Evolutionary conservation across 192 early-diverging fungal genomes (phyloP).

Genomic region (Kickxella alabastrina): DNA sequence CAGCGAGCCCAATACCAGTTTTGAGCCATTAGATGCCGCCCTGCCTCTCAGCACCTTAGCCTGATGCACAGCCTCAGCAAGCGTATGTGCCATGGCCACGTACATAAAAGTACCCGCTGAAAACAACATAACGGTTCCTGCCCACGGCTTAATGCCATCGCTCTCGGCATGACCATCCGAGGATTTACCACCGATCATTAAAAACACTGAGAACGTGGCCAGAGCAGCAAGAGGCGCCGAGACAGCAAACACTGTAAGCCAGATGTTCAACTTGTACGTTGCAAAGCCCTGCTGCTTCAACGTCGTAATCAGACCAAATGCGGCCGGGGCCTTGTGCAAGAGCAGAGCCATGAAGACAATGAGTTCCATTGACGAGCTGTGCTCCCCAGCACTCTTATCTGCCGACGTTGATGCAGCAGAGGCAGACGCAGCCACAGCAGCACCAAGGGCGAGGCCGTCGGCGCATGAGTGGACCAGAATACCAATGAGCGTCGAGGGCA

Average conservation of each 20-base stretch:
- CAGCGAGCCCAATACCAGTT: conserved; percentile 22
- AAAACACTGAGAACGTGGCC: conserved; percentile 43
- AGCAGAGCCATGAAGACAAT: conserved; percentile 94
- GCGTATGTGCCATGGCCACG: conserved; percentile 82
- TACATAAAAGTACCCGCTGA: conserved; percentile 90
- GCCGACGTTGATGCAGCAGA: conserved; percentile 12
- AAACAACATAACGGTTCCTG: conserved; percentile 68
- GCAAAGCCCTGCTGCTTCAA: conserved; percentile 72
- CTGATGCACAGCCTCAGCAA: conserved; percentile 60
- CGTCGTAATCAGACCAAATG: conserved; percentile 87
- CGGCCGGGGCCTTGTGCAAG: conserved; percentile 93
- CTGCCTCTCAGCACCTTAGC: conserved; percentile 27
- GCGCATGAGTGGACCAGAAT: conserved; percentile 94
- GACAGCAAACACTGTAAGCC: conserved; percentile 75
- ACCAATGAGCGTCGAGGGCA: conserved; percentile 76
- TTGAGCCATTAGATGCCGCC: neutral
- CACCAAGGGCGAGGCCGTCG: conserved; percentile 92
- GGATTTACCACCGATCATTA: conserved; percentile 8
- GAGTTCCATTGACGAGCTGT: conserved; percentile 54
- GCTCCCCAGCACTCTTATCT: conserved; percentile 26
- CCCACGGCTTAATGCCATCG: conserved; percentile 79
- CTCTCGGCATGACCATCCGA: conserved; percentile 34
- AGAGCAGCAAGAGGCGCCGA: conserved; percentile 84
- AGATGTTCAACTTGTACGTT: conserved; percentile 61
- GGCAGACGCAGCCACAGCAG: conserved; percentile 62